Evolutionary conservation across 2,329 filamentous ascomycete species (phyloP).

Genomic region (Ustulina deusta): DNA sequence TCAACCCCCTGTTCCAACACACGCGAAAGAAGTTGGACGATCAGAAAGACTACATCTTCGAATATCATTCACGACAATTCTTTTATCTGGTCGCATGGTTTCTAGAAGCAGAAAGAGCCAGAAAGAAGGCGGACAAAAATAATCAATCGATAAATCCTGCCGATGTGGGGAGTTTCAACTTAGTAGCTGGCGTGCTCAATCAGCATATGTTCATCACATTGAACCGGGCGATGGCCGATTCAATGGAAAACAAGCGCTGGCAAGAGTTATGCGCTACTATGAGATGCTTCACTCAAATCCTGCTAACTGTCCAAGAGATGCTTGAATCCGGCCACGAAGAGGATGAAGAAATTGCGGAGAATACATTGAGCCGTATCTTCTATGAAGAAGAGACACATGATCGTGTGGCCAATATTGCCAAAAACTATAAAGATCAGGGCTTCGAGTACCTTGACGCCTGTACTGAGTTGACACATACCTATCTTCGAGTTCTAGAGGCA

Average conservation of each 20-base stretch:
- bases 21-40: slow-evolving; percentile 90
- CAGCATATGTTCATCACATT: slow-evolving; percentile 95
- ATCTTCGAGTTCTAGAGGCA: slow-evolving; percentile 88
- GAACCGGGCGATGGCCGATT: slow-evolving; percentile 82
- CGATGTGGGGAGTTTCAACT: slow-evolving; percentile 80
- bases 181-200: slow-evolving; percentile 89
- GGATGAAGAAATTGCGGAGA: slow-evolving; percentile 98
- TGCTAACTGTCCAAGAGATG: slow-evolving; percentile 95
- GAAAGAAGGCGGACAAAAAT: slow-evolving; percentile 69
- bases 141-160: slow-evolving; percentile 58
- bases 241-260: slow-evolving; percentile 87
- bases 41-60: slow-evolving; percentile 83
- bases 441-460: slow-evolving; percentile 93
- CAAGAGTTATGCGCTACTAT: slow-evolving; percentile 87
- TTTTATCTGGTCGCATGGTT: slow-evolving; percentile 97
- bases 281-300: slow-evolving; percentile 94
- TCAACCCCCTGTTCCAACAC: slow-evolving; percentile 90
- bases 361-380: slow-evolving; percentile 96
- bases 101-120: slow-evolving; percentile 82
- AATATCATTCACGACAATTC: slow-evolving; percentile 84
- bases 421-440: slow-evolving; percentile 91
- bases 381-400: slow-evolving; percentile 98
- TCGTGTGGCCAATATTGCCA: slow-evolving; percentile 80
- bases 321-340: slow-evolving; percentile 84
- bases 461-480: slow-evolving; percentile 91